These are phyloP conservation scores for Bidens hawaiensis DNA, from an alignment of 140 eudicot species.

Conservation along the genomic window DNA sequence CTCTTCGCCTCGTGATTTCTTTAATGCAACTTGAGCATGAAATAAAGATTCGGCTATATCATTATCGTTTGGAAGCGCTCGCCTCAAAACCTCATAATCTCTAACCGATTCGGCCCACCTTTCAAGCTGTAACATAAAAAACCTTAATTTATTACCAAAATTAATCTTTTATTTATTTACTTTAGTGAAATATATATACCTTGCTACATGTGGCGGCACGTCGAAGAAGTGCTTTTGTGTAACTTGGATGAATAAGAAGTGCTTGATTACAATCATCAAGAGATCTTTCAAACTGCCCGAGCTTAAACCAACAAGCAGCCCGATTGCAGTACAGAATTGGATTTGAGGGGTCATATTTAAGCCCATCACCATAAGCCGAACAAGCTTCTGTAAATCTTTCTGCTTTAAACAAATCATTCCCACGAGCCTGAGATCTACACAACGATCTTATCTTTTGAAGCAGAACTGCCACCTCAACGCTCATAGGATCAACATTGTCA, in stretches of 20 bases:
- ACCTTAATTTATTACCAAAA: not conserved
- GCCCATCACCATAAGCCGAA: slow-evolving; percentile 90
- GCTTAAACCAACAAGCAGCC: slow-evolving; percentile 96
- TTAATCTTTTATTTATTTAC: too few relatives aligned
- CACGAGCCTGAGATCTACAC: slow-evolving; percentile 77
- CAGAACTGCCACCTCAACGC: slow-evolving; percentile 51
- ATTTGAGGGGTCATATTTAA: slow-evolving; percentile 62
- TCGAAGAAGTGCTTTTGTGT: slow-evolving; percentile 83
- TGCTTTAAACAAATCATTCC: slow-evolving; percentile 77
- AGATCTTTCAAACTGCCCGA: slow-evolving; percentile 69
- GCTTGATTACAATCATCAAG: slow-evolving; percentile 90
- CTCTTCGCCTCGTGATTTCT: slow-evolving; percentile 79
- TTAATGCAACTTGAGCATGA: slow-evolving; percentile 81
- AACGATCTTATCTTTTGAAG: slow-evolving; percentile 54
- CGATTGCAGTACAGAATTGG: slow-evolving; percentile 89
- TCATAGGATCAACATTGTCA: slow-evolving; percentile 48
- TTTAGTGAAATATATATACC: slow-evolving; percentile 35
- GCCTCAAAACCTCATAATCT: slow-evolving; percentile 75
- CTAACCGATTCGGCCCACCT: slow-evolving; percentile 83
- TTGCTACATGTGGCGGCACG: slow-evolving; percentile 88
- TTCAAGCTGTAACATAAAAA: slow-evolving; percentile 60
- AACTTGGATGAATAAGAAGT: slow-evolving; percentile 67
- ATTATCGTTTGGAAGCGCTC: slow-evolving; percentile 56
- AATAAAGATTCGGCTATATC: slow-evolving; percentile 84
- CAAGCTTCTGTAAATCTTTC: slow-evolving; percentile 92